A percentile compares a stretch with the other conserved stretches of the same genome.
These are phyloP conservation scores for Panicum virgatum DNA, from an alignment of 202 grass and related monocot species.

Conservation along the genomic window DNA sequence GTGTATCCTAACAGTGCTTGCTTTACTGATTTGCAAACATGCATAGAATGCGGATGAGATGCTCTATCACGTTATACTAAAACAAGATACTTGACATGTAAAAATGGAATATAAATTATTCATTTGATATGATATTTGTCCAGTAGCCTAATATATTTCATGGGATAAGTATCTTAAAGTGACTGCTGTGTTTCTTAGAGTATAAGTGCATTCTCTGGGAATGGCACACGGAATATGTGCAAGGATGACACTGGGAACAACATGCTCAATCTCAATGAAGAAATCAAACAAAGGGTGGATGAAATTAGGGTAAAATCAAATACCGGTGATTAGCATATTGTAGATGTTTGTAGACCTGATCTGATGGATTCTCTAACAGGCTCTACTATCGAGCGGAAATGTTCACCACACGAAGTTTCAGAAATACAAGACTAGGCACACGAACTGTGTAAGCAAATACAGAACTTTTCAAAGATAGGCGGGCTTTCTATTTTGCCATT, in stretches of 20 bases:
- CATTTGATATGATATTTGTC: background rate
- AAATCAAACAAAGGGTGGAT: constrained; percentile 38
- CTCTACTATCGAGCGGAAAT: constrained; percentile 47
- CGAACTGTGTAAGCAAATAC: constrained; percentile 43
- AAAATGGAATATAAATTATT: background rate
- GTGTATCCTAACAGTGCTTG: background rate
- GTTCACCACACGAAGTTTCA: constrained; percentile 16
- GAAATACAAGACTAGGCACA: constrained; percentile 38
- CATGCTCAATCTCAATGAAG: constrained; percentile 36
- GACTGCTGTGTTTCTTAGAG: constrained; percentile 28
- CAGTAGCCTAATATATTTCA: background rate
- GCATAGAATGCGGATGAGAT: background rate
- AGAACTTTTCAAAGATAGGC: background rate
- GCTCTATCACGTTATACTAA: background rate
- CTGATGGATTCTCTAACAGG: constrained; percentile 31
- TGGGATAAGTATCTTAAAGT: background rate
- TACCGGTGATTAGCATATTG: background rate
- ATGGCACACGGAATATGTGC: background rate
- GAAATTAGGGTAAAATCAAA: constrained; percentile 35
- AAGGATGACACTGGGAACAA: constrained; percentile 28
- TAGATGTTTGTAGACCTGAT: background rate
- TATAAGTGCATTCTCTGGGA: constrained; percentile 7
- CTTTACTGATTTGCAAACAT: background rate
- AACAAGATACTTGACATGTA: background rate
- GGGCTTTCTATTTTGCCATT: constrained; percentile 2